These are phyloP conservation scores for Angophora floribunda DNA, from an alignment of 345 rosid genomes.

Conservation along the genomic window DNA sequence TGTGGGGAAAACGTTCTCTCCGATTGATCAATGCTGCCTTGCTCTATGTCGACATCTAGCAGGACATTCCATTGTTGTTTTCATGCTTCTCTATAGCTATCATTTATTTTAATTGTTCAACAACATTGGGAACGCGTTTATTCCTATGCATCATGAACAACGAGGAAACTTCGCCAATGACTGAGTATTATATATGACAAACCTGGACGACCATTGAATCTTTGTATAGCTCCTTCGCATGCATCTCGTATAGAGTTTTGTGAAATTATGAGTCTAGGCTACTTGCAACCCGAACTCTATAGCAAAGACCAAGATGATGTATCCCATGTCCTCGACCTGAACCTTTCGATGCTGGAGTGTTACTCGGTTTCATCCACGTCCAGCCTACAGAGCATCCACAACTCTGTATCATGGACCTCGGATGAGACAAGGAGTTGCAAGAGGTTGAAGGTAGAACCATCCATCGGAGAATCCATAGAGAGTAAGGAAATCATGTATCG, in stretches of 20 bases:
- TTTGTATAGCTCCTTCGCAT: not conserved
- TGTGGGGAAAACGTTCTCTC: not conserved
- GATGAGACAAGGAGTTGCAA: not conserved
- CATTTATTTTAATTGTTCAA: not conserved
- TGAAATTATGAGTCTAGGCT: not conserved
- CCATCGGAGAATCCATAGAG: not conserved
- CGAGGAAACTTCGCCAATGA: not conserved
- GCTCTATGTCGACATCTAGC: constrained; percentile 7
- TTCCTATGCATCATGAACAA: not conserved
- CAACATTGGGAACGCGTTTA: not conserved
- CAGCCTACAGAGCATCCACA: not conserved
- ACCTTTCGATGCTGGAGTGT: not conserved
- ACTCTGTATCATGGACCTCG: not conserved
- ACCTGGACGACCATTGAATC: not conserved
- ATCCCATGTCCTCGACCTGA: not conserved
- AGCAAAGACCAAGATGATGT: not conserved
- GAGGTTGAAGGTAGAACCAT: not conserved
- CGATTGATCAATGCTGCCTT: constrained; percentile 19
- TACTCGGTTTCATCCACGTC: not conserved
- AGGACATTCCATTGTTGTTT: not conserved
- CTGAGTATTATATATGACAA: not conserved
- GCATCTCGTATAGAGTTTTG: not conserved
- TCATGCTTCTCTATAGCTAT: not conserved
- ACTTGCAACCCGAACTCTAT: not conserved
- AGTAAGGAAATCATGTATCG: not conserved